Evolutionary conservation across 2,329 filamentous ascomycete genomes (phyloP).

Genomic region (Aspergillus transmontanensis): DNA sequence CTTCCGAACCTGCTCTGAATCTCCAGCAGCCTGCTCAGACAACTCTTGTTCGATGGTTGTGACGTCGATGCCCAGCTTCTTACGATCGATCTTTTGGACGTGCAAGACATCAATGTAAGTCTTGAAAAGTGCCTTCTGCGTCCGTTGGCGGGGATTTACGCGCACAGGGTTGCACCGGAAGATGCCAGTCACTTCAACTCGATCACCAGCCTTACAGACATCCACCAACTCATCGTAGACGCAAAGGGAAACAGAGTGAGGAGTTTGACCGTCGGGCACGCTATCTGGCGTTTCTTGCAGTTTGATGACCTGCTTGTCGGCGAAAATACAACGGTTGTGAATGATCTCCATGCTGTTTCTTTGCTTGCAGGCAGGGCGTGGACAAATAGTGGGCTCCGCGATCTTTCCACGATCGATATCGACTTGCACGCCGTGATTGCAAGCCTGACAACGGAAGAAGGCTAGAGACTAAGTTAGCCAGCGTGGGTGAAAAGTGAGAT

Average conservation of each 20-base stretch:
- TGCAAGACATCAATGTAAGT: constrained; percentile 96
- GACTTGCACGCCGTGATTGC: constrained; percentile 86
- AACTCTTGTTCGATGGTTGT: constrained; percentile 85
- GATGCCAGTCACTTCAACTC: constrained; percentile 92
- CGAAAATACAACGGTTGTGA: constrained; percentile 91
- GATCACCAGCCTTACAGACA: constrained; percentile 95
- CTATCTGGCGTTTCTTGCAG: constrained; percentile 95
- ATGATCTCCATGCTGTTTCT: constrained; percentile 98
- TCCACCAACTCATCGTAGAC: constrained; percentile 97
- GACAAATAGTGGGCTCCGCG: constrained; percentile 87
- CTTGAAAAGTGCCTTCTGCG: constrained; percentile 95
- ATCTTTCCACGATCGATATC: constrained; percentile 96
- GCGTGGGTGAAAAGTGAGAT: neutral
- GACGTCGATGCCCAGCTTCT: constrained; percentile 85
- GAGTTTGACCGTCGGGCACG: constrained; percentile 93
- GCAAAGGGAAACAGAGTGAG: constrained; percentile 93
- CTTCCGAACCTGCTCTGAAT: constrained; percentile 80
- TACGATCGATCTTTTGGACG: constrained; percentile 95
- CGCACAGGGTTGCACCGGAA: constrained; percentile 94
- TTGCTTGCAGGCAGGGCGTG: constrained; percentile 75
- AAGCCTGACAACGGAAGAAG: constrained; percentile 94
- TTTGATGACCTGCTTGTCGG: constrained; percentile 98
- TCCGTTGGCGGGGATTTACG: constrained; percentile 88
- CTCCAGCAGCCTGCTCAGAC: constrained; percentile 69
- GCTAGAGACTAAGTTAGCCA: constrained; percentile 50